Base-by-base conservation (phyloP, 768 basidiomycete species). In the Lenzites betulinus region DNA sequence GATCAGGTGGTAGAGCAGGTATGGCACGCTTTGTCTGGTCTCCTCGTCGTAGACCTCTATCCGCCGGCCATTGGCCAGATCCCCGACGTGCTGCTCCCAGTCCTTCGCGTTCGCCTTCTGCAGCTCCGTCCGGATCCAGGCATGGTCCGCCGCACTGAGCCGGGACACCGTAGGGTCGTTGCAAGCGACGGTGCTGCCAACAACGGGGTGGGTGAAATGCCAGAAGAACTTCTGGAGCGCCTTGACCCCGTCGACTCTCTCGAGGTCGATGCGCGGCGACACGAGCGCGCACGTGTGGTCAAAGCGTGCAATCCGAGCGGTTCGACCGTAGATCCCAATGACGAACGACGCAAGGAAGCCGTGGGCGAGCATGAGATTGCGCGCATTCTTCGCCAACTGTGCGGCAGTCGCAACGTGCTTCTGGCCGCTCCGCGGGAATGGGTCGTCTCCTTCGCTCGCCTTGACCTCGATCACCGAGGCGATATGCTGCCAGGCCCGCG, bases 221-320 rank as follows among this genome's bases (percentile, higher is more conserved):
- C 66, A 67, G 13, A 64, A 26, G 50, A 62, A 66, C 18, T 35
- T 39, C 16, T 43, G 49, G 6, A 66, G 41, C 8, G 57, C 7
- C 13, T 25, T 41, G 1, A 28, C 46, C n/a, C 61, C 42, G 7
- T 39, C 38, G 7, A 15, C 12, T 15, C 2, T 13, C 8, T 25
- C 11, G 22, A 46, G 13, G 22, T 46, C 23, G 38, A 63, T 36
- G 0, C 52, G 28, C 1, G n/a, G 22, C 1, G 56, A 59, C 1
- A 54, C 62, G 28, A 66, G 39, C 1, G 47, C 56, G 20, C 43
- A 52, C 1, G 65, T 42, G 39, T 59, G 65, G 33, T 66, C 65
- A 38, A 58, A 66, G 35, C 62, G 62, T 8, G 20, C 55, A 16
- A 66, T 25, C 4, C 62, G 65, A 3, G 48, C 47, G 3, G 4